Evolutionary conservation across 73 alveolate genomes (phyloP).

Genomic region (Halteria grandinella): DNA sequence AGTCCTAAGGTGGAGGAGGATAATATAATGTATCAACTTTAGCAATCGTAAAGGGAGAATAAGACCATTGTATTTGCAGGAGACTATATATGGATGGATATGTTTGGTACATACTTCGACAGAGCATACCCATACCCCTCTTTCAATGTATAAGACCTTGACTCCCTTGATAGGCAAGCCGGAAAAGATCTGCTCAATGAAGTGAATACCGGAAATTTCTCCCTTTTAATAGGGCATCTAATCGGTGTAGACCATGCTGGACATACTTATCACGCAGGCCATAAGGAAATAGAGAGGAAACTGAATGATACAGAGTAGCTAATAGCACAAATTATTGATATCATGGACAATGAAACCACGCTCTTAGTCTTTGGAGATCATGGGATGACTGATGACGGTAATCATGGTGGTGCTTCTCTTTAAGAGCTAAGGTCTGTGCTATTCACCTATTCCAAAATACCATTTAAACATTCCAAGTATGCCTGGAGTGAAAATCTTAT

Average conservation of each 20-base stretch:
- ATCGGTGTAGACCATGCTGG: conserved; percentile 78
- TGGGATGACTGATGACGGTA: conserved; percentile 71
- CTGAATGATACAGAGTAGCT: conserved; percentile 35
- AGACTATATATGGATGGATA: conserved; percentile 67
- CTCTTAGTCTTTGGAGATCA: conserved; percentile 70
- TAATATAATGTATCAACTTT: too few species aligned
- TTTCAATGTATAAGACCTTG: conserved; percentile 61
- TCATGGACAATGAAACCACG: conserved; percentile 42
- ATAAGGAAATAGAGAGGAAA: conserved; percentile 31
- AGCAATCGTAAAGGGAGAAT: neutral
- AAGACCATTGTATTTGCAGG: conserved; percentile 56
- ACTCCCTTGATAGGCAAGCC: conserved; percentile 64
- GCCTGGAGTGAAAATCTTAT: too few species aligned
- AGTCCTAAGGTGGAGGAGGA: neutral
- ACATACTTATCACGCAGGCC: conserved; percentile 32
- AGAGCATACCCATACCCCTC: conserved; percentile 43
- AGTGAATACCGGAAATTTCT: neutral
- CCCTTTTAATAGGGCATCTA: conserved; percentile 48
- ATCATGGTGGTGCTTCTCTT: conserved; percentile 68
- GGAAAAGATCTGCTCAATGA: neutral
- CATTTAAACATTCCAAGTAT: neutral
- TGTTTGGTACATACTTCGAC: conserved; percentile 26
- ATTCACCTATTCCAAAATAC: conserved; percentile 52
- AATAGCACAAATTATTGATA: conserved; percentile 14
- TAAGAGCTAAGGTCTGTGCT: conserved; percentile 42